Conservation (phyloP, 1,284 basidiomycete genomes). For the Sporisorium sorghi region DNA sequence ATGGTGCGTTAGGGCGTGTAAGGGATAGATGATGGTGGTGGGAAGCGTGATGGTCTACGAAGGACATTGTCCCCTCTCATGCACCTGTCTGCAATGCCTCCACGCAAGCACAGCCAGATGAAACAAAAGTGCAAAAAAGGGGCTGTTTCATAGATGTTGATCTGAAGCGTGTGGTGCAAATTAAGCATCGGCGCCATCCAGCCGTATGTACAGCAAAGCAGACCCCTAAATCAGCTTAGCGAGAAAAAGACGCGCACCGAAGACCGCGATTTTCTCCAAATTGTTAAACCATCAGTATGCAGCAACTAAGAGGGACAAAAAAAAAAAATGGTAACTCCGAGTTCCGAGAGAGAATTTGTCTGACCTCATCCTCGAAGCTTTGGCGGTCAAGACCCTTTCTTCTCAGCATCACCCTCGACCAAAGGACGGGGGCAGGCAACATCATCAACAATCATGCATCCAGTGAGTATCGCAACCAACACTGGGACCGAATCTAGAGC, state of each 20-base stretch:
- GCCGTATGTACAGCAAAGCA: no score
- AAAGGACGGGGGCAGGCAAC: neutral
- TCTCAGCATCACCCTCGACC: neutral
- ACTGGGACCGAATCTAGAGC: no score
- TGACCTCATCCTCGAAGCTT: slow-evolving; percentile 33
- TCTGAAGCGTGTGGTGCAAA: neutral
- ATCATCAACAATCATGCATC: slow-evolving; percentile 28
- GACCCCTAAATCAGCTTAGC: slow-evolving; percentile 5
- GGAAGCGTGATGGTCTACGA: neutral
- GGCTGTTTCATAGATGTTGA: neutral
- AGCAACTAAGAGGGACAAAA: no score
- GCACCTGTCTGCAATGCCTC: slow-evolving; percentile 25
- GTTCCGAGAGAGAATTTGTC: slow-evolving; percentile 29
- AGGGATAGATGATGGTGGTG: slow-evolving; percentile 1
- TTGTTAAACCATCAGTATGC: no score
- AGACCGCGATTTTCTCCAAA: no score
- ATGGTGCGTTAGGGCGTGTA: neutral
- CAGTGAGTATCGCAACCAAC: no score
- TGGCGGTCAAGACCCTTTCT: slow-evolving; percentile 11
- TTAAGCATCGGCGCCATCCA: neutral
- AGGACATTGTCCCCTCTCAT: no score
- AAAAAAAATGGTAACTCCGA: slow-evolving; percentile 6
- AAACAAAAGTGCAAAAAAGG: slow-evolving; percentile 5
- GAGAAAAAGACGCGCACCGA: neutral
- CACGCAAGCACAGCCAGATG: slow-evolving; percentile 10